Base-by-base conservation (phyloP, 192 early-diverging fungal genomes). In the Rhizophagus clarus region DNA sequence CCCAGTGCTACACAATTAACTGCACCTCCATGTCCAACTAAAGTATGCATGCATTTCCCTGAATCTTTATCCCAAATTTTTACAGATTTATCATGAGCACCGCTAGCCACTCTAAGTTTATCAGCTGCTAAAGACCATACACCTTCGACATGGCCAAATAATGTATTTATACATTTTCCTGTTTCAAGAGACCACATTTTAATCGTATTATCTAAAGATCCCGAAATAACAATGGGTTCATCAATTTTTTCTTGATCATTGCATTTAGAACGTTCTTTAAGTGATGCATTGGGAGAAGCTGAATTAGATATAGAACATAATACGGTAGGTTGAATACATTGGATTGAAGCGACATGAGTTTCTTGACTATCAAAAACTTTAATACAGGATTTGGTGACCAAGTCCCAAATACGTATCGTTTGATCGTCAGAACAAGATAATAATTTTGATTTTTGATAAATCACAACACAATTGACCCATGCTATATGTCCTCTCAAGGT, bases 391-490 rank as follows among this genome's bases (percentile, higher is more conserved):
- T 92, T 87, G 34, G 93, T 88, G 14, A 86, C 88, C 22, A 98
- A 87, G 79, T 99, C 93, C 95, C 96, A 97, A 14, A 94, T 81
- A 84, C 93, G 91, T 40, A 94, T 87, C 3, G 94, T 95, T 62
- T 88, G 88, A 74, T 99, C 98, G 84, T 98, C 97, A 12, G 95
- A 95, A 60, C 94, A 95, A 1, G 95, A 96, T 12, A 98, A 89
- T 42, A 94, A 72, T 20, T 88, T 77, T 37, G 87, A 89, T 34
- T 91, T 85, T 76, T 91, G 88, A 64, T 87, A 90, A 45, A 99
- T 88, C 40, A 92, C 91, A 45, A 99, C 96, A 60, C 92, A 87
- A 84, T 99, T 99, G 66, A 98, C 95, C 92, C 94, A 93, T 82
- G 97, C 96, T 1, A 89, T 85, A 73, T 99, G 97, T 0, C 96